A percentile compares a stretch with the other conserved stretches of the same genome.
These are phyloP conservation scores for Berkeleyomyces basicola DNA, from an alignment of 2,329 filamentous ascomycete species.

Conservation along the genomic window DNA sequence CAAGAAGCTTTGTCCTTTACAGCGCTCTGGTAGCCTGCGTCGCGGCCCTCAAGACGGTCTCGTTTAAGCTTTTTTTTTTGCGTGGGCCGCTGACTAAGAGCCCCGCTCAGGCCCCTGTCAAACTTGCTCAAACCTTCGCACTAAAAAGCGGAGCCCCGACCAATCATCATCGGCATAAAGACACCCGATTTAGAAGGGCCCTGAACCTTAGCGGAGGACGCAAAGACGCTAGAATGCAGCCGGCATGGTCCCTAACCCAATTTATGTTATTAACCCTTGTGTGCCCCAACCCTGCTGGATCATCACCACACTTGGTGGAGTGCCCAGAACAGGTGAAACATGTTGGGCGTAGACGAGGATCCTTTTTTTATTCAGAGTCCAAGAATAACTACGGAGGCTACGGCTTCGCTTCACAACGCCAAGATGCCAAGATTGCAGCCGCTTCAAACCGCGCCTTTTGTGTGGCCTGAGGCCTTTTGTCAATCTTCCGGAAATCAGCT, in stretches of 20 bases:
- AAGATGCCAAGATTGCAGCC: neutral
- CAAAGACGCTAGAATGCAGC: no score
- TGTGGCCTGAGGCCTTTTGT: neutral
- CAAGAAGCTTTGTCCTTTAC: neutral
- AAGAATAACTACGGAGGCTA: neutral
- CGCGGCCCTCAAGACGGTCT: neutral
- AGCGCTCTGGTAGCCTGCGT: no score
- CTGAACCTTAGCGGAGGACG: no score
- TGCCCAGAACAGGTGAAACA: neutral
- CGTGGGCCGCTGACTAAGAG: neutral
- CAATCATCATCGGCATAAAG: neutral
- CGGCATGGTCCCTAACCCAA: neutral
- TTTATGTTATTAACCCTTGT: no score
- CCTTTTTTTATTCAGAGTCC: neutral
- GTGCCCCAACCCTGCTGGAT: no score
- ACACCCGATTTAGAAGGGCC: no score
- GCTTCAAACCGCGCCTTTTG: neutral
- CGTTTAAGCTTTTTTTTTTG: neutral
- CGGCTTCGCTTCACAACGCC: neutral
- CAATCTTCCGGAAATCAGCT: neutral
- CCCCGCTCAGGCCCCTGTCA: neutral
- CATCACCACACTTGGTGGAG: neutral
- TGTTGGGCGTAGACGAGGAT: neutral
- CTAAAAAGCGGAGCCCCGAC: neutral
- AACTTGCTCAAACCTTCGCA: constrained; percentile 36